These are phyloP conservation scores for Malus asiatica DNA, from an alignment of 306 rosid species.

Conservation along the genomic window DNA sequence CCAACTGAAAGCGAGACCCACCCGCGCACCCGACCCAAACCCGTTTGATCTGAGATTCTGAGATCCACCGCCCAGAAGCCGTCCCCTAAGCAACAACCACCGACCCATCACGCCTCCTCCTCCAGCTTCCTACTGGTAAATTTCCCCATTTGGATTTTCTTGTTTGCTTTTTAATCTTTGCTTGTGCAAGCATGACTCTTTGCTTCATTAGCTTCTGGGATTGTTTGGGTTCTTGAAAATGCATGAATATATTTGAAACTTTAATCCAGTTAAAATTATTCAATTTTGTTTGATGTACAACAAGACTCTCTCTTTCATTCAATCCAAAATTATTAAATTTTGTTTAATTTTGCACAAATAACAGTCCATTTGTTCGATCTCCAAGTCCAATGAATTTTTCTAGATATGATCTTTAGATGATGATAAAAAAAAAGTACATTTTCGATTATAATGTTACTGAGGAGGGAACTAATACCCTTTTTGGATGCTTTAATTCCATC, in stretches of 20 bases:
- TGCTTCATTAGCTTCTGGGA: background rate
- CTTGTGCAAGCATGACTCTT: background rate
- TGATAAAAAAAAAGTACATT: too few relatives aligned
- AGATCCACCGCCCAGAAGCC: background rate
- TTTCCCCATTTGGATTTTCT: background rate
- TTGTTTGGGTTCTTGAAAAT: background rate
- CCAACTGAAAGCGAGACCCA: background rate
- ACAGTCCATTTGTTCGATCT: too few relatives aligned
- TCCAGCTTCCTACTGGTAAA: background rate
- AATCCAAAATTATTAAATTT: background rate
- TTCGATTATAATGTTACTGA: too few relatives aligned
- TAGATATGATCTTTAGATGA: too few relatives aligned
- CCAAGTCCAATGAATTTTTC: too few relatives aligned
- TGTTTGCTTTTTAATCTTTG: background rate
- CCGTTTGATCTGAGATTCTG: background rate
- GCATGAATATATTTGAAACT: background rate
- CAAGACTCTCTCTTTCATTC: background rate
- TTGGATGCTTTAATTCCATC: background rate
- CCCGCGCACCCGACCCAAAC: background rate
- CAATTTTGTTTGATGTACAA: background rate
- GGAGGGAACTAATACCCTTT: too few relatives aligned
- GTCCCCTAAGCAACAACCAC: background rate
- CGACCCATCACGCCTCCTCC: background rate
- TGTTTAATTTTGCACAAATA: background rate
- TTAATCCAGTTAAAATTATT: background rate